Evolutionary conservation across 2,329 filamentous ascomycete species (phyloP).

Genomic region (Furcasterigmium furcatum): DNA sequence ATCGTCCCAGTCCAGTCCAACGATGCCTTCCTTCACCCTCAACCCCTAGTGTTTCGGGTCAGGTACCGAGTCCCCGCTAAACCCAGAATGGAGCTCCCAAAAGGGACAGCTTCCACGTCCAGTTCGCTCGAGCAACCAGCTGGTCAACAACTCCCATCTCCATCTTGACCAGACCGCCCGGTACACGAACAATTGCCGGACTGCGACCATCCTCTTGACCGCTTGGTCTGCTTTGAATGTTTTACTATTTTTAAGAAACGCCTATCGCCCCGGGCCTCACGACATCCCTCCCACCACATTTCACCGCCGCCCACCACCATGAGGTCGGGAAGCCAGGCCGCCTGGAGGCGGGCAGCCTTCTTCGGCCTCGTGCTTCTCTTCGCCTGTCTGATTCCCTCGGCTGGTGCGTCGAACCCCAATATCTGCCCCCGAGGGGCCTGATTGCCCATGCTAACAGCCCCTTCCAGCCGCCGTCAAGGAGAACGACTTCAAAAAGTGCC

Average conservation of each 20-base stretch:
- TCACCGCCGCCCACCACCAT: conserved; percentile 32
- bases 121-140: too few species aligned
- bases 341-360: conserved; percentile 62
- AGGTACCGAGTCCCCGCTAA: conserved; percentile 5
- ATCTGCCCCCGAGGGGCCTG: too few species aligned
- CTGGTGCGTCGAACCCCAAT: conserved; percentile 23
- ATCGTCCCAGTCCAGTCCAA: too few species aligned
- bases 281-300: too few species aligned
- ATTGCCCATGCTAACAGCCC: not conserved
- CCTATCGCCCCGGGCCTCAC: conserved; percentile 7
- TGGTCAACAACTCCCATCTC: too few species aligned
- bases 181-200: too few species aligned
- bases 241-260: not conserved
- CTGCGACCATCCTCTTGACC: not conserved
- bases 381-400: conserved; percentile 37
- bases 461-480: conserved; percentile 79
- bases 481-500: conserved; percentile 94
- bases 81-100: conserved; percentile 15
- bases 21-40: not conserved
- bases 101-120: conserved; percentile 20
- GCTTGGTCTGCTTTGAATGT: not conserved
- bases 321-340: conserved; percentile 47
- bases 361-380: conserved; percentile 47
- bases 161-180: too few species aligned
- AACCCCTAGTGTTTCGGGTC: not conserved